Base-by-base conservation (phyloP, 305 asterid genomes). In the Solanum hybrid region DNA sequence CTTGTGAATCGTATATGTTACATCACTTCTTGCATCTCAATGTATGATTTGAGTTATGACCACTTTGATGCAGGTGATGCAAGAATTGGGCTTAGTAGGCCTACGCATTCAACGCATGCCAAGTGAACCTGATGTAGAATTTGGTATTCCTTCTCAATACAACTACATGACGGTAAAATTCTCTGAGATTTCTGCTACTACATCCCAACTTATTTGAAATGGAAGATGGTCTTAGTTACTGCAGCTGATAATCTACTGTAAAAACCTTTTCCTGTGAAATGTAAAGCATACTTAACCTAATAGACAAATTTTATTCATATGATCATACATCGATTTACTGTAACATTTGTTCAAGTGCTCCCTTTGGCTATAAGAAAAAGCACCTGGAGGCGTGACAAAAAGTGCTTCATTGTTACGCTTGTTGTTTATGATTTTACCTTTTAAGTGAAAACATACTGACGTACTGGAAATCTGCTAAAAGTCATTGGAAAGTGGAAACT, bases 31-130 rank as follows among this genome's bases (percentile, higher is more conserved):
- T 74, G 78, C 46, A 61, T 84, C 88, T 20, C 71, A 31, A 51
- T 84, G 71, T 20, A 10, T 67, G 37, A 84, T 29, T 84, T 51
- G 88, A 84, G 90, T 40, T 64, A 86, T 74, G 90, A 78, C 73
- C 67, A 36, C 51, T 90, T 89, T 89, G 89, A 87, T 94, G 90
- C 96, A 97, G 99, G 99, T 97, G 90, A 96, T 97, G 99, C 97
- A 96, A 94, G 99, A 97, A 91, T 90, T 97, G 36, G 99, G 99
- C 86, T 91, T 97, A 46, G 94, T 97, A 89, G 99, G 99, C 85
- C 91, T 97, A 86, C 98, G 98, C 90, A 97, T 97, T 89, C 99
- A 97, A 89, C 99, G 99, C 16, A 97, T 97, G 99, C 98, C 99
- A 64, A 96, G 92, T 89, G 99, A 96, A 91, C 91, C 98, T 67